These are phyloP conservation scores for Tilletia indica DNA, from an alignment of 1,284 basidiomycete genomes.

Conservation along the genomic window DNA sequence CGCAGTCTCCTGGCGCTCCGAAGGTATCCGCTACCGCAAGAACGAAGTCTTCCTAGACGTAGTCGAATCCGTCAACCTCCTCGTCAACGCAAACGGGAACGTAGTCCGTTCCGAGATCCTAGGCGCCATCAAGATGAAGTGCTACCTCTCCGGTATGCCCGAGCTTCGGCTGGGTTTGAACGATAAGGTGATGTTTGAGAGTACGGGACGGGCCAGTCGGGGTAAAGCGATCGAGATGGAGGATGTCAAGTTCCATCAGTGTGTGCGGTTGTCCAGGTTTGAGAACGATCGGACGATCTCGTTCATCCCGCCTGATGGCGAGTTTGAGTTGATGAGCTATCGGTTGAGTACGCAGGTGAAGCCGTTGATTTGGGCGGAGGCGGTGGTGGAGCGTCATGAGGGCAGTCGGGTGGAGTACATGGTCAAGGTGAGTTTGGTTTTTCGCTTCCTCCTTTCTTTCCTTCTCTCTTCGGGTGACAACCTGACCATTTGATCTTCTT, in stretches of 20 bases:
- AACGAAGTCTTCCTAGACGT: slow-evolving; percentile 99
- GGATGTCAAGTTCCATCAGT: slow-evolving; percentile 99
- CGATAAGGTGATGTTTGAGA: slow-evolving; percentile 99
- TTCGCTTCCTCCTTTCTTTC: slow-evolving; percentile 21
- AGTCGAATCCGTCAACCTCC: slow-evolving; percentile 92
- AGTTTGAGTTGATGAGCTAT: slow-evolving; percentile 98
- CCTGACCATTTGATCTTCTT: neutral
- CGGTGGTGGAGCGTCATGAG: slow-evolving; percentile 88
- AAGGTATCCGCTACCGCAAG: slow-evolving; percentile 95
- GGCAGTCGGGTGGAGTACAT: slow-evolving; percentile 95
- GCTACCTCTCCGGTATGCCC: slow-evolving; percentile 97
- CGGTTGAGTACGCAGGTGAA: slow-evolving; percentile 93
- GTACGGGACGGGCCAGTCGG: slow-evolving; percentile 72
- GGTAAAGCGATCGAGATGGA: slow-evolving; percentile 59
- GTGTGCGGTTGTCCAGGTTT: slow-evolving; percentile 96
- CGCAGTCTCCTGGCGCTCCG: slow-evolving; percentile 96
- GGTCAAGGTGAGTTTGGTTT: slow-evolving; percentile 67
- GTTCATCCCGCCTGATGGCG: slow-evolving; percentile 98
- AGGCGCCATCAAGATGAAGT: slow-evolving; percentile 99
- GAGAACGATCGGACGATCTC: slow-evolving; percentile 99
- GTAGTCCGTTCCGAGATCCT: slow-evolving; percentile 96
- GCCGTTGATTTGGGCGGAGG: slow-evolving; percentile 97
- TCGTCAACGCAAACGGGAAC: slow-evolving; percentile 94
- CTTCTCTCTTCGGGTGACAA: neutral
- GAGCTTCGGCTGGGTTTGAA: slow-evolving; percentile 92